Percentiles rank a stretch among this genome's conserved stretches.
Conservation (phyloP, 2,329 filamentous ascomycete species). For the Seiridium unicorne region DNA sequence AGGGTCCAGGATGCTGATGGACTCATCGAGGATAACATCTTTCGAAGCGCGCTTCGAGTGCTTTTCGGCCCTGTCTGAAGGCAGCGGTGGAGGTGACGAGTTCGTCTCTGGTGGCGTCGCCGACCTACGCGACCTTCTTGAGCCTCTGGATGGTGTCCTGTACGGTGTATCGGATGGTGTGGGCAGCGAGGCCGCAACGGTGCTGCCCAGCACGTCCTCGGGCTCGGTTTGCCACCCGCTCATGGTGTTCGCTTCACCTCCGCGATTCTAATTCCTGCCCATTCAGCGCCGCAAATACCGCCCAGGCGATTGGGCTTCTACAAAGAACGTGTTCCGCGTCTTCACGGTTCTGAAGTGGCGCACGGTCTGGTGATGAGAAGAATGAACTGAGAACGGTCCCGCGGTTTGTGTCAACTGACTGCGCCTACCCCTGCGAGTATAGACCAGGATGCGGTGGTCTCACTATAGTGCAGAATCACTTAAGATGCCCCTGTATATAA, state of each 20-base stretch:
- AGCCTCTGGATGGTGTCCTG: conserved; percentile 65
- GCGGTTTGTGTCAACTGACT: not conserved
- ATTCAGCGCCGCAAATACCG: not conserved
- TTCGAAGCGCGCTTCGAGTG: conserved; percentile 51
- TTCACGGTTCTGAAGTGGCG: not conserved
- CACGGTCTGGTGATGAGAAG: not conserved
- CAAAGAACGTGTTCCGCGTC: not conserved
- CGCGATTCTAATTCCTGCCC: not conserved
- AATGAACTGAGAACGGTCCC: not conserved
- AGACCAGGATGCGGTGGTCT: not conserved
- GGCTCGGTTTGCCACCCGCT: conserved; percentile 62
- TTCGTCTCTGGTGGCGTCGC: conserved; percentile 59
- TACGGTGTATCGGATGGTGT: conserved; percentile 72
- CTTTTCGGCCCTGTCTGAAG: conserved; percentile 41
- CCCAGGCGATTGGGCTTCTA: not conserved
- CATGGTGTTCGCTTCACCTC: conserved; percentile 36
- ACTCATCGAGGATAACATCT: conserved; percentile 65
- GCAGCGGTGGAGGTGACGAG: conserved; percentile 54
- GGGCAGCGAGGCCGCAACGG: conserved; percentile 60
- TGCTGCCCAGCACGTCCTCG: conserved; percentile 47
- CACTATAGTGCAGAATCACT: conserved; percentile 1
- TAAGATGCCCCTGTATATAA: conserved; percentile 19
- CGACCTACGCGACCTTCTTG: conserved; percentile 63
- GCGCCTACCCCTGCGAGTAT: not conserved
- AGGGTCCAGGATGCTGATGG: conserved; percentile 76